These are phyloP conservation scores for Quercus variabilis DNA, from an alignment of 306 rosid species.

Conservation along the genomic window DNA sequence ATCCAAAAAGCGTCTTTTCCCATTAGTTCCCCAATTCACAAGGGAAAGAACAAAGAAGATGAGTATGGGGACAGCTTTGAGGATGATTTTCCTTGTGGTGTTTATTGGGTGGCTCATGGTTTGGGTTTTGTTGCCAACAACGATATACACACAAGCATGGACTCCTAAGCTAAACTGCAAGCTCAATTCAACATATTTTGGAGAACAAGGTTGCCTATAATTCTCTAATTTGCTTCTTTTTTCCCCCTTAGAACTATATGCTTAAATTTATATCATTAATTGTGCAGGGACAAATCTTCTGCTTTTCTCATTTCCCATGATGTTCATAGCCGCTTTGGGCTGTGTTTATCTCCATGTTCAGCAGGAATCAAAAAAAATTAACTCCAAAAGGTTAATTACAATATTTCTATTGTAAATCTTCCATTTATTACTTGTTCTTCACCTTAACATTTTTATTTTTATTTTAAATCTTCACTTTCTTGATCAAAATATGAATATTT, in stretches of 20 bases:
- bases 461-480: background rate
- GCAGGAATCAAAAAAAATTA: constrained; percentile 15
- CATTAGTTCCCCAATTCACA: background rate
- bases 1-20: background rate
- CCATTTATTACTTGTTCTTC: no score
- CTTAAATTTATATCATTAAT: background rate
- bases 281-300: constrained; percentile 52
- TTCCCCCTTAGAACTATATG: background rate
- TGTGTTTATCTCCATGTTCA: constrained; percentile 57
- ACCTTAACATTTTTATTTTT: no score
- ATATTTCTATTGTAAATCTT: no score
- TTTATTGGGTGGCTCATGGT: constrained; percentile 47
- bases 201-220: constrained; percentile 40
- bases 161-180: constrained; percentile 26
- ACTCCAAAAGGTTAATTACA: constrained; percentile 23
- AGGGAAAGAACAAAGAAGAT: background rate
- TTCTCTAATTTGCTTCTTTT: background rate
- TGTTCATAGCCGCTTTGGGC: constrained; percentile 48
- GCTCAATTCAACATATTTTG: constrained; percentile 48
- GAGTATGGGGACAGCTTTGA: constrained; percentile 19
- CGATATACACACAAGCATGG: constrained; percentile 38
- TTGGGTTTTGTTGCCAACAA: constrained; percentile 60
- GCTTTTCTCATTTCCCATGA: constrained; percentile 57
- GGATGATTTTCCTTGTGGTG: constrained; percentile 30
- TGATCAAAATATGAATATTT: background rate